Conservation (phyloP, 202 grass and related monocot genomes). For the Zizania palustris region DNA sequence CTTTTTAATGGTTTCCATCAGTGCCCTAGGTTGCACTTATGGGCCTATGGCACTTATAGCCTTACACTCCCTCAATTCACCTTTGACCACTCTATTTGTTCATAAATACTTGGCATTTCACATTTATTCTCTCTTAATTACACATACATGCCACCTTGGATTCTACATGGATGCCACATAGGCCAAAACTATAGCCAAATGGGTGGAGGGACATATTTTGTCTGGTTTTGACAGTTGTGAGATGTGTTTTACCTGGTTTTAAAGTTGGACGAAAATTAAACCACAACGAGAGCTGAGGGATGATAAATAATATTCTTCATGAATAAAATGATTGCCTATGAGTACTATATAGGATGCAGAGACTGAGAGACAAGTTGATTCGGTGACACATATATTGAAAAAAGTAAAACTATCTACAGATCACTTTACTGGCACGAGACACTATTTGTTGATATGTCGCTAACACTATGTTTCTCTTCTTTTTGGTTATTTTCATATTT, state of each 20-base stretch:
- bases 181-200: no score
- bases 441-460: conserved; percentile 21
- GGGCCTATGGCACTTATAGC: no score
- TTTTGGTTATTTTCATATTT: conserved; percentile 25
- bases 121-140: not conserved
- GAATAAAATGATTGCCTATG: not conserved
- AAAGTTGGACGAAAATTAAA: no score
- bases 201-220: no score
- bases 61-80: not conserved
- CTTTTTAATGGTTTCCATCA: conserved; percentile 15
- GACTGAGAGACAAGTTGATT: not conserved
- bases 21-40: conserved; percentile 36
- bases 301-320: not conserved
- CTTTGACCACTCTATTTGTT: not conserved
- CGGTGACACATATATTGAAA: not conserved
- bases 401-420: not conserved
- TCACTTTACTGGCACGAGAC: not conserved
- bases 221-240: no score
- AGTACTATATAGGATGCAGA: not conserved
- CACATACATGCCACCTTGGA: no score
- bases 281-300: no score
- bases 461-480: conserved; percentile 25
- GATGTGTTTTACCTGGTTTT: no score
- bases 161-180: no score
- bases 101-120: not conserved